phyloP scores from a whole-genome alignment of 805 yeast species.

The Starmera quercuum region DNA sequence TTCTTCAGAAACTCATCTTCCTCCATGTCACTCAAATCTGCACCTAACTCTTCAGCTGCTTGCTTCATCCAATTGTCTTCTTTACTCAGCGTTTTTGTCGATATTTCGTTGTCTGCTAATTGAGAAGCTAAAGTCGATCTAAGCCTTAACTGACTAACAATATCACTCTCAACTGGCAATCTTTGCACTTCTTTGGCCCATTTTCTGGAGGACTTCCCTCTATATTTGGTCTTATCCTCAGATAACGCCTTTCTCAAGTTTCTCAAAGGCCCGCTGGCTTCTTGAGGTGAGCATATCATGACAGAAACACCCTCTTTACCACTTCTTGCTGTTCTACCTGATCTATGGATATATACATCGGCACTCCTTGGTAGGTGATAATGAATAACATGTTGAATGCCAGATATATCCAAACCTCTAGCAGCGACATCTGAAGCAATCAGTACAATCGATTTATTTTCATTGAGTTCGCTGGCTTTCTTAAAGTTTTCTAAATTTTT shows the following conservation, averaged over 20 bases:
- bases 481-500: constrained; percentile 78
- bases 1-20: constrained; percentile 63
- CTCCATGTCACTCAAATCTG: constrained; percentile 62
- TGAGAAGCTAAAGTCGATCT: constrained; percentile 64
- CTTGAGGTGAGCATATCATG: constrained; percentile 88
- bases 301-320: constrained; percentile 91
- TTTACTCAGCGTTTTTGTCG: constrained; percentile 50
- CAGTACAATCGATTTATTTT: constrained; percentile 52
- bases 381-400: constrained; percentile 89
- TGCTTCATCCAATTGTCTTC: constrained; percentile 78
- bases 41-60: constrained; percentile 90
- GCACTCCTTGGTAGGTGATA: constrained; percentile 94
- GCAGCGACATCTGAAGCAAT: constrained; percentile 98
- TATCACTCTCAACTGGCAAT: constrained; percentile 70
- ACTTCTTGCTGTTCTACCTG: constrained; percentile 98
- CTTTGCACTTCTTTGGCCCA: constrained; percentile 53
- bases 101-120: constrained; percentile 65
- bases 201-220: constrained; percentile 28
- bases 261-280: constrained; percentile 79
- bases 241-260: constrained; percentile 59
- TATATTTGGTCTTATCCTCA: constrained; percentile 20
- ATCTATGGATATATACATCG: constrained; percentile 89
- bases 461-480: constrained; percentile 33
- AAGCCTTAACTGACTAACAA: constrained; percentile 61
- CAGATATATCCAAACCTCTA: constrained; percentile 89